A percentile compares a stretch with the other conserved stretches of the same genome.
Evolutionary conservation across 176 grass and related monocot species (phyloP).

Genomic region (Guadua angustifolia): DNA sequence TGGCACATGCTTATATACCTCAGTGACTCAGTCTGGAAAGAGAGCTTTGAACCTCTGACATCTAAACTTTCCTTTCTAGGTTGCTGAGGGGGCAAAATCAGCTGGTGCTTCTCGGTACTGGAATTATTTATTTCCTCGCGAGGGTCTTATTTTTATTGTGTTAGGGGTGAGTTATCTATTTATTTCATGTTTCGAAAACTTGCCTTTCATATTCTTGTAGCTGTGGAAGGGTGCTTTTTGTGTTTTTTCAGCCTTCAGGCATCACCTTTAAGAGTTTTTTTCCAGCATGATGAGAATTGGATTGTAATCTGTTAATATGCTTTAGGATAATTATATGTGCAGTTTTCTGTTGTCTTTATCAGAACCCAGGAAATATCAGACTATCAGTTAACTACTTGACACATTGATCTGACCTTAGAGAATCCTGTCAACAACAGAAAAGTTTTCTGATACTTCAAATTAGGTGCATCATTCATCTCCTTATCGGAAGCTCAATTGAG

Average conservation of each 20-base stretch:
- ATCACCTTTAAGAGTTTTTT: neutral
- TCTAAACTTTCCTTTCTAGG: conserved; percentile 54
- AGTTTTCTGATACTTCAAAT: no score
- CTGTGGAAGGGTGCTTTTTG: neutral
- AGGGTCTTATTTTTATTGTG: no score
- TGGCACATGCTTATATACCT: neutral
- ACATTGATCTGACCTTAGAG: no score
- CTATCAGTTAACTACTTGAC: no score
- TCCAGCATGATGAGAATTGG: neutral
- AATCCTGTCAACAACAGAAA: no score
- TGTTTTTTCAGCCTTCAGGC: conserved; percentile 1
- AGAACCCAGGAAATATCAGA: no score
- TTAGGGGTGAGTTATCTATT: conserved; percentile 71
- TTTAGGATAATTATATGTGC: no score
- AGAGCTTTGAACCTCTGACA: neutral
- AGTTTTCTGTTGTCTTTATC: no score
- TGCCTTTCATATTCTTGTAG: conserved; percentile 19
- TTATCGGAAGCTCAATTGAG: no score
- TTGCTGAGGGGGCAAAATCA: conserved; percentile 89
- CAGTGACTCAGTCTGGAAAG: conserved; percentile 24
- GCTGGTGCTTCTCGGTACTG: conserved; percentile 91
- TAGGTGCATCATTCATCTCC: no score
- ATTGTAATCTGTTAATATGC: no score
- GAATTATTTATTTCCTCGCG: no score
- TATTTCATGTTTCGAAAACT: neutral